phyloP scores from a whole-genome alignment of 2,329 filamentous ascomycete species.

The Ceratocystiopsis minuta region DNA sequence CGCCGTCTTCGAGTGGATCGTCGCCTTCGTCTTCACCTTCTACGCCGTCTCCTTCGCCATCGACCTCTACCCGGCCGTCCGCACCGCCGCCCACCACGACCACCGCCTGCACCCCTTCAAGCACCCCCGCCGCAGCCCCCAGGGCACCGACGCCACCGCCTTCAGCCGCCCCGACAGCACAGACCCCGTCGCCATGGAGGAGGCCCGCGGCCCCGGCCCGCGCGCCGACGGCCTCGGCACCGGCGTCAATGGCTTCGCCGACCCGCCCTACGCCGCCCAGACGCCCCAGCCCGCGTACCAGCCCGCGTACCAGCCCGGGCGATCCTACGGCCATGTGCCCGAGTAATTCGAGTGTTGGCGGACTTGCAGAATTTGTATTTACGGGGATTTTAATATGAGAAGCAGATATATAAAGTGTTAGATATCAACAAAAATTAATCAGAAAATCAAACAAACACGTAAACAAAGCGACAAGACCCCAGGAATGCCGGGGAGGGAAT shows the following conservation, averaged over 20 bases:
- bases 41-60: conserved; percentile 77
- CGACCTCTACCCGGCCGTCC: conserved; percentile 65
- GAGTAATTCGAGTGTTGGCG: too few species aligned
- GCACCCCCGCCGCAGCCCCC: too few species aligned
- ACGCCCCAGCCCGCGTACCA: too few species aligned
- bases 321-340: too few species aligned
- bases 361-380: too few species aligned
- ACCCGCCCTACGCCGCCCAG: conserved; percentile 1
- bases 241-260: too few species aligned
- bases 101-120: conserved; percentile 1
- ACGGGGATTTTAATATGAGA: too few species aligned
- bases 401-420: not conserved
- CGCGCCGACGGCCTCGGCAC: not conserved
- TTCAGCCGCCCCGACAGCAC: not conserved
- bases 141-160: conserved; percentile 1
- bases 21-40: conserved; percentile 72
- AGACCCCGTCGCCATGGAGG: not conserved
- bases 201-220: not conserved
- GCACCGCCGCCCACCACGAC: conserved; percentile 27
- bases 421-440: not conserved
- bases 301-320: too few species aligned
- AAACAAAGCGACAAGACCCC: not conserved
- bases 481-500: not conserved
- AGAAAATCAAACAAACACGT: not conserved
- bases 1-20: conserved; percentile 61